These are phyloP conservation scores for Sporisorium reilianum DNA, from an alignment of 1,284 basidiomycete genomes.

Conservation along the genomic window DNA sequence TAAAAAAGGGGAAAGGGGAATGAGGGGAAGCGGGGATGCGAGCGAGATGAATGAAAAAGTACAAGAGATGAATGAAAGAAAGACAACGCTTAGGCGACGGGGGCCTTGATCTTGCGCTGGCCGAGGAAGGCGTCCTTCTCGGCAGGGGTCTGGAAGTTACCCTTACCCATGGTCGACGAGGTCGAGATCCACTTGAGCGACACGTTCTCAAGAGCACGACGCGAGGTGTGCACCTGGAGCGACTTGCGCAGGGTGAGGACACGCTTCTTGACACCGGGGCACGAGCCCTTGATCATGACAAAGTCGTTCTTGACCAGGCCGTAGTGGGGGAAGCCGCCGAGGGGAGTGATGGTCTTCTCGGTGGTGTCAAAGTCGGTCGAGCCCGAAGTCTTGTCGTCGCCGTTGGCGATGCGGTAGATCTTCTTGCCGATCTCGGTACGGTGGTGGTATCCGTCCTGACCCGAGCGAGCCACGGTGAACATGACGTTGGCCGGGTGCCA, in stretches of 20 bases:
- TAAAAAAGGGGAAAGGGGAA: conserved; percentile 10
- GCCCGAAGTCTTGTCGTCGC: conserved; percentile 83
- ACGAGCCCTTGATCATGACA: conserved; percentile 81
- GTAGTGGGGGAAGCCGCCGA: conserved; percentile 99
- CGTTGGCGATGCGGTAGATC: conserved; percentile 88
- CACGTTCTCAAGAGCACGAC: conserved; percentile 84
- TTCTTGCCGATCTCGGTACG: conserved; percentile 96
- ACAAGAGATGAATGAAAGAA: conserved; percentile 17
- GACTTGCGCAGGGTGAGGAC: conserved; percentile 78
- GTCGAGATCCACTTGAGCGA: conserved; percentile 99
- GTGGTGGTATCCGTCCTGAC: conserved; percentile 99
- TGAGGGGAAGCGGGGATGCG: conserved; percentile 21
- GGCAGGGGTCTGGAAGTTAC: conserved; percentile 93
- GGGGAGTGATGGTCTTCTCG: conserved; percentile 90
- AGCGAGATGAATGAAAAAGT: conserved; percentile 22
- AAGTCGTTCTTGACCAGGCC: conserved; percentile 99
- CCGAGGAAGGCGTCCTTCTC: conserved; percentile 96
- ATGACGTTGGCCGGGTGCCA: conserved; percentile 99
- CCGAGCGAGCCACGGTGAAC: conserved; percentile 99
- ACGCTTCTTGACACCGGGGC: conserved; percentile 97
- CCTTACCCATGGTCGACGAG: conserved; percentile 88
- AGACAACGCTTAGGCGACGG: conserved; percentile 42
- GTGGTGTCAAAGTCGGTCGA: conserved; percentile 77
- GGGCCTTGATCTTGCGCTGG: conserved; percentile 67
- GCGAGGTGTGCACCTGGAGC: conserved; percentile 68